A percentile compares a stretch with the other conserved stretches of the same genome.
Conservation (phyloP, 1,284 basidiomycete species). For the Cutaneotrichosporon cavernicola region DNA sequence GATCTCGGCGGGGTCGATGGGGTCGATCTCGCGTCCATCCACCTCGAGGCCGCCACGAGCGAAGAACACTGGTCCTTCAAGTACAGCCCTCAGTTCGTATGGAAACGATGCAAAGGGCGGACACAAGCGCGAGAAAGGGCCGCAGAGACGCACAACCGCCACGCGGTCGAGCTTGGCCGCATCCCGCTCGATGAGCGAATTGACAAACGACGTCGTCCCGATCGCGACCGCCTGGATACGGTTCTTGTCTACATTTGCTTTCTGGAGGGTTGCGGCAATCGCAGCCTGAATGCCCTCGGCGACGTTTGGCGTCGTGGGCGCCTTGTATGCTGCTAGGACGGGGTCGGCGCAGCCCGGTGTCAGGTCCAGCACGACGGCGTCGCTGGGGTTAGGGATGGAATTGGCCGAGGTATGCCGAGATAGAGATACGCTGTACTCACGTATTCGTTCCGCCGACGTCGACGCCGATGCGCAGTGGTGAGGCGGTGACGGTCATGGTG, state of each 20-base stretch:
- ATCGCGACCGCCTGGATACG: constrained; percentile 38
- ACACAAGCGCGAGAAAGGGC: constrained; percentile 31
- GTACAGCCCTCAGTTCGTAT: constrained; percentile 32
- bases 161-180: constrained; percentile 32
- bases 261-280: constrained; percentile 20
- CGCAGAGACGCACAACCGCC: constrained; percentile 42
- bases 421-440: constrained; percentile 32
- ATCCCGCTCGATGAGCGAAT: constrained; percentile 39
- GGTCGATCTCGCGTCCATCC: constrained; percentile 36
- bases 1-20: constrained; percentile 42
- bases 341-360: constrained; percentile 36
- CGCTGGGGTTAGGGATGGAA: constrained; percentile 52
- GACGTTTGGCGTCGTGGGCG: constrained; percentile 59
- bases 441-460: constrained; percentile 56
- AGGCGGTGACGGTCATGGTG: constrained; percentile 4
- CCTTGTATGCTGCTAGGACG: constrained; percentile 59
- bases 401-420: constrained; percentile 2
- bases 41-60: constrained; percentile 43
- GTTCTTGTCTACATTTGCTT: constrained; percentile 1
- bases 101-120: constrained; percentile 44
- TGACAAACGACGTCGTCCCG: constrained; percentile 46
- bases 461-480: constrained; percentile 53
- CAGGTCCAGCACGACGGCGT: constrained; percentile 60
- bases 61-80: constrained; percentile 38
- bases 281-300: constrained; percentile 57